Conservation (phyloP, 305 asterid genomes). For the Solanum hybrid region DNA sequence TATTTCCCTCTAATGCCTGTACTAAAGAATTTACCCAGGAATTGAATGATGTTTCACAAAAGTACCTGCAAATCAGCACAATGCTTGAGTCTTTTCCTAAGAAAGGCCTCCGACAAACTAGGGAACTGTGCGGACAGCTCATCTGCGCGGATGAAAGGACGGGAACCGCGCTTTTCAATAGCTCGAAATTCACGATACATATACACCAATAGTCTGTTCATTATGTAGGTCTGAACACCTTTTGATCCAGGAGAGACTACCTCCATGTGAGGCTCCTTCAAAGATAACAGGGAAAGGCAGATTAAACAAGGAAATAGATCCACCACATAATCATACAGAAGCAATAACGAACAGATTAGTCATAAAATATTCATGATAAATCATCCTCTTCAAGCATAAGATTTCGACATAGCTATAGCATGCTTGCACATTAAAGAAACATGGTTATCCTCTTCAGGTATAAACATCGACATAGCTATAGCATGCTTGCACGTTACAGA, state of each 20-base stretch:
- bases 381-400: background rate
- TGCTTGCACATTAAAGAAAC: background rate
- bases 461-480: background rate
- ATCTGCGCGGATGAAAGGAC: constrained; percentile 71
- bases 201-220: constrained; percentile 84
- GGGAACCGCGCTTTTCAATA: constrained; percentile 70
- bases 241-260: constrained; percentile 95
- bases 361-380: background rate
- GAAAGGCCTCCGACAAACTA: constrained; percentile 66
- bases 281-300: constrained; percentile 2
- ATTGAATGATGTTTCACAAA: background rate
- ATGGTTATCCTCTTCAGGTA: background rate
- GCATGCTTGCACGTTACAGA: background rate
- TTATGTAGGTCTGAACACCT: constrained; percentile 65
- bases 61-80: constrained; percentile 89
- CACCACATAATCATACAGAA: constrained; percentile 1
- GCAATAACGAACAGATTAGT: background rate
- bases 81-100: constrained; percentile 78
- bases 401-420: background rate
- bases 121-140: constrained; percentile 84
- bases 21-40: background rate
- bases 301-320: constrained; percentile 20
- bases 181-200: constrained; percentile 87
- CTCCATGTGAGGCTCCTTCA: constrained; percentile 95
- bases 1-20: background rate